Conservation (phyloP, 2,329 filamentous ascomycete genomes). For the Aspergillus sp. region DNA sequence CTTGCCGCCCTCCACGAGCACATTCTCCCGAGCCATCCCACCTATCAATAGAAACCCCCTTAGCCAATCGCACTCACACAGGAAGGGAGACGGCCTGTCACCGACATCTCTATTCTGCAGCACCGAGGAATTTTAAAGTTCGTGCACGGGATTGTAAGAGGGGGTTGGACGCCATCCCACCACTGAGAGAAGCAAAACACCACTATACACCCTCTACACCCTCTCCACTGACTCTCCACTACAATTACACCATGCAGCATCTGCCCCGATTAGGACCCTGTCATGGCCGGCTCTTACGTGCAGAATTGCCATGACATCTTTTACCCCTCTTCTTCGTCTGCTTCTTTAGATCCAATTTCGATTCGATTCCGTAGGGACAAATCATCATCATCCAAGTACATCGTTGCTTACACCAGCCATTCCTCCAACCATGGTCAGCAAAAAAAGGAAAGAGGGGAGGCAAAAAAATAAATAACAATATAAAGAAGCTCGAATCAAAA, state of each 20-base stretch:
- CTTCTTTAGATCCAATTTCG: neutral
- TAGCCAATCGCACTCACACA: neutral
- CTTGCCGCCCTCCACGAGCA: conserved; percentile 4
- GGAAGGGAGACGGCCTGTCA: neutral
- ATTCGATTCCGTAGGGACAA: neutral
- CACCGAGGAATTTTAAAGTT: neutral
- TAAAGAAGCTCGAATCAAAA: conserved; percentile 12
- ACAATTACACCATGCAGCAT: neutral
- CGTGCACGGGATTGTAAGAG: neutral
- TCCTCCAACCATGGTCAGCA: neutral
- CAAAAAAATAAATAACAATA: conserved; percentile 1
- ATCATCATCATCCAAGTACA: neutral
- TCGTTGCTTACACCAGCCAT: neutral
- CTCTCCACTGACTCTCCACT: too few relatives aligned
- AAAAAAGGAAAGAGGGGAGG: neutral
- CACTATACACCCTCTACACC: neutral
- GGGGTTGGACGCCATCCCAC: neutral
- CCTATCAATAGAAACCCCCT: neutral
- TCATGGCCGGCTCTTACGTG: neutral
- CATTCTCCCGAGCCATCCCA: neutral
- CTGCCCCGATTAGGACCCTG: neutral
- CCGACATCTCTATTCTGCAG: conserved; percentile 1
- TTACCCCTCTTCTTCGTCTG: neutral
- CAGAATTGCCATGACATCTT: neutral
- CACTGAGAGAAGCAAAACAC: too few relatives aligned